Percentiles rank a stretch among this genome's conserved stretches.
These are phyloP conservation scores for Colletotrichum sp. DNA, from an alignment of 2,329 filamentous ascomycete species.

Conservation along the genomic window DNA sequence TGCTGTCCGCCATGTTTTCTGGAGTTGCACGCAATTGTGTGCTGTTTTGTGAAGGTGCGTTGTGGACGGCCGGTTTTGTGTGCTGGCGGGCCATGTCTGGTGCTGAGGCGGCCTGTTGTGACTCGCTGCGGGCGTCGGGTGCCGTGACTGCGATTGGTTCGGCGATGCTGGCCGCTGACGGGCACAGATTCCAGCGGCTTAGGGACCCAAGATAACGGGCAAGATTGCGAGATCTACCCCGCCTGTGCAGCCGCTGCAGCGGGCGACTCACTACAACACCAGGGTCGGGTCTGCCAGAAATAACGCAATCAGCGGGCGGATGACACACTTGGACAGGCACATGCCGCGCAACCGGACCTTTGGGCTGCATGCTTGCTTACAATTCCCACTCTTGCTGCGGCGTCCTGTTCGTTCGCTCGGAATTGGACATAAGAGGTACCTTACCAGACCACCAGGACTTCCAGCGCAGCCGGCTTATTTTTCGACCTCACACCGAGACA, in stretches of 20 bases:
- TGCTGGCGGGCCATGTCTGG: not conserved
- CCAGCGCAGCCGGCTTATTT: not conserved
- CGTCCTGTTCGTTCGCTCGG: not conserved
- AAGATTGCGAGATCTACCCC: not conserved
- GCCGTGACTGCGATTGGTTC: not conserved
- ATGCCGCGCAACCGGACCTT: not conserved
- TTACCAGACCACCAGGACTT: not conserved
- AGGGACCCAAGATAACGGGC: not conserved
- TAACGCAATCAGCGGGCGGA: conserved; percentile 15
- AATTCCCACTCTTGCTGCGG: not conserved
- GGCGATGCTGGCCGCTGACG: not conserved
- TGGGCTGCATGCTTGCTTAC: not conserved
- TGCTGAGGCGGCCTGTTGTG: not conserved
- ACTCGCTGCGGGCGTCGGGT: not conserved
- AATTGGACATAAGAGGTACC: not conserved
- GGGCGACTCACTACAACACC: not conserved
- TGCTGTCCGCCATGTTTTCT: not conserved
- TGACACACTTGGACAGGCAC: not conserved
- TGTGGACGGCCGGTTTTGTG: not conserved
- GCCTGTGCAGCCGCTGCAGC: not conserved
- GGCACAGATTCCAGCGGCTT: not conserved
- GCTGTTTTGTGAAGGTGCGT: not conserved
- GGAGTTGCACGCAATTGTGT: not conserved
- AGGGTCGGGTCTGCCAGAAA: not conserved
- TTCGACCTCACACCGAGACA: not conserved